Conservation (phyloP, 768 basidiomycete species). For the Xerocomus spinulosus region DNA sequence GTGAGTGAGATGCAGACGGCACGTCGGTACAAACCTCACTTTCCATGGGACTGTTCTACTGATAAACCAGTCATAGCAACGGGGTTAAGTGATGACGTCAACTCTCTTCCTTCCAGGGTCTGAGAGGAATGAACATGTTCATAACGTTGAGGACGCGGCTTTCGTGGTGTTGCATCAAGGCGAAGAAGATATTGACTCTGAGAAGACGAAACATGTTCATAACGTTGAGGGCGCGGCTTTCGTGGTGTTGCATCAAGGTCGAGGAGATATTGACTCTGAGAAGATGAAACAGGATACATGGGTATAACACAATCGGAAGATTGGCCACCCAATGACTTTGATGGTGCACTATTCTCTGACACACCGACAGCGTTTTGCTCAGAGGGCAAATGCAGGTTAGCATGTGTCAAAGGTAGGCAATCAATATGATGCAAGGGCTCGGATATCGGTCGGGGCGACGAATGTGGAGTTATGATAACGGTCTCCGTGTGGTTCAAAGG, state of each 20-base stretch:
- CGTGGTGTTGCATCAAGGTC: constrained; percentile 30
- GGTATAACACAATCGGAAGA: background rate
- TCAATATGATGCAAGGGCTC: background rate
- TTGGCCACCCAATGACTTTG: constrained; percentile 2
- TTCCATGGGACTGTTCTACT: constrained; percentile 1
- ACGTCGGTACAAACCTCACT: constrained; percentile 11
- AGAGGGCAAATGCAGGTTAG: background rate
- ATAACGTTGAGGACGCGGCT: constrained; percentile 24
- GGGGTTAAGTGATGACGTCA: constrained; percentile 9
- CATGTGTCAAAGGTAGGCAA: constrained; percentile 2
- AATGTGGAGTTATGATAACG: constrained; percentile 17
- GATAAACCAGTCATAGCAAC: background rate
- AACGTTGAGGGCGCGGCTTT: constrained; percentile 28
- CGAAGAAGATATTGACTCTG: constrained; percentile 34
- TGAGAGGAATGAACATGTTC: constrained; percentile 31
- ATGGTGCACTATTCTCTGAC: background rate
- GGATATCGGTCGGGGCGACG: constrained; percentile 5
- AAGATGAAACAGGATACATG: constrained; percentile 22
- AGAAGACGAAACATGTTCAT: constrained; percentile 26
- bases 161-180: constrained; percentile 31
- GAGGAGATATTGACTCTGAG: constrained; percentile 34
- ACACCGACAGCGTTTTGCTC: background rate
- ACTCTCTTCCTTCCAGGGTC: constrained; percentile 29
- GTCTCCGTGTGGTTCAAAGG: background rate
- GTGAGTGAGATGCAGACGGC: constrained; percentile 7